Evolutionary conservation across 495 filamentous ascomycete species (phyloP).

Genomic region (Cudoniella acicularis): DNA sequence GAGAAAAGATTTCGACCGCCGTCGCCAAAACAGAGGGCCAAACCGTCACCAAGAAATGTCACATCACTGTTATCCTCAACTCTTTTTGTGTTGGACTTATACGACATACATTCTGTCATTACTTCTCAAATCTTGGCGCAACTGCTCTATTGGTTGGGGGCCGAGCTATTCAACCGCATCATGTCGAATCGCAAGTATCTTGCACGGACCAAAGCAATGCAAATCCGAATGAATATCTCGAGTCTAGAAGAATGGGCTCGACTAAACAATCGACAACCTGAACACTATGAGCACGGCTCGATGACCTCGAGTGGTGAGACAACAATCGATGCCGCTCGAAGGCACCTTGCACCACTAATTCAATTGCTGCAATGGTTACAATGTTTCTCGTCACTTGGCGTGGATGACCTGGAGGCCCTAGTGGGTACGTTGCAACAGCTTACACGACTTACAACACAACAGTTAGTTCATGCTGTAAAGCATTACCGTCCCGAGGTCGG

Average conservation of each 20-base stretch:
- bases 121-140: constrained; percentile 88
- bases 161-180: constrained; percentile 96
- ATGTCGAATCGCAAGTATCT: constrained; percentile 94
- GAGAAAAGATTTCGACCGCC: constrained; percentile 91
- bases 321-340: constrained; percentile 74
- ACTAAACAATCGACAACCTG: constrained; percentile 86
- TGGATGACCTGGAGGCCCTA: constrained; percentile 80
- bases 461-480: constrained; percentile 88
- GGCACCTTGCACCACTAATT: constrained; percentile 85
- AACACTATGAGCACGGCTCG: constrained; percentile 92
- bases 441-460: constrained; percentile 74
- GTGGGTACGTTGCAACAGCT: constrained; percentile 84
- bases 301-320: constrained; percentile 83
- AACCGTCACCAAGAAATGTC: constrained; percentile 89
- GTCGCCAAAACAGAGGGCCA: constrained; percentile 89
- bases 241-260: constrained; percentile 94
- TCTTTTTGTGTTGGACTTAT: constrained; percentile 94
- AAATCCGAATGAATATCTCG: constrained; percentile 98
- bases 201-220: constrained; percentile 97
- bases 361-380: constrained; percentile 98
- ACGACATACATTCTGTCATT: constrained; percentile 98
- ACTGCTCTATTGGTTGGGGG: constrained; percentile 93
- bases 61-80: constrained; percentile 97
- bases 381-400: constrained; percentile 90
- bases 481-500: constrained; percentile 94